phyloP scores from a whole-genome alignment of 2,329 filamentous ascomycete genomes.

The Penicillium sp. region DNA sequence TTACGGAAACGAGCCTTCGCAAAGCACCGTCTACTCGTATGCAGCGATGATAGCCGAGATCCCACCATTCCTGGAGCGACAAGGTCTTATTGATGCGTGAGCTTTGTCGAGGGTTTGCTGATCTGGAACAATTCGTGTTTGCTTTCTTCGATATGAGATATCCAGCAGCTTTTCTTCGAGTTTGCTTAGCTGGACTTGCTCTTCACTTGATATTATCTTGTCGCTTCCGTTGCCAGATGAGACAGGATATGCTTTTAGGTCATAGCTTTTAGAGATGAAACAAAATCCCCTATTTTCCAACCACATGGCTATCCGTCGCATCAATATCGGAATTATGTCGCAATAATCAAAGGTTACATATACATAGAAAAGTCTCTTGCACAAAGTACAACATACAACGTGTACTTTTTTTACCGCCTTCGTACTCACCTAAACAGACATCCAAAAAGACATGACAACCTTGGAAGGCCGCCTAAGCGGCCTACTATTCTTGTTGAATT shows the following conservation, averaged over 20 bases:
- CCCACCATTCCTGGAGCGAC: constrained; percentile 17
- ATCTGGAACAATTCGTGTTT: neutral
- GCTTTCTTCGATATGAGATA: neutral
- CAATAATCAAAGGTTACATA: neutral
- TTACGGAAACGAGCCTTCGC: constrained; percentile 24
- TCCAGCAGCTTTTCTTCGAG: neutral
- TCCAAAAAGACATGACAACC: too few species aligned
- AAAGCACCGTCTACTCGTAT: constrained; percentile 19
- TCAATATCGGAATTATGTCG: neutral
- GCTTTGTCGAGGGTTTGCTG: neutral
- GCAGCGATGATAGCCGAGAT: constrained; percentile 26
- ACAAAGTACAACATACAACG: too few species aligned
- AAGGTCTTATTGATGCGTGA: neutral
- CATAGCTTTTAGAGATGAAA: neutral
- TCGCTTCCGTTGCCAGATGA: neutral
- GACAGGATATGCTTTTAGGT: neutral
- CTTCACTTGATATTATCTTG: neutral
- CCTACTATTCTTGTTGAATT: too few species aligned
- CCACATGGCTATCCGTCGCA: neutral
- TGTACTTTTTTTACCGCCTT: too few species aligned
- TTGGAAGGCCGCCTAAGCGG: too few species aligned
- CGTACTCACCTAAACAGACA: too few species aligned
- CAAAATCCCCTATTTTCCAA: neutral
- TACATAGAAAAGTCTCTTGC: too few species aligned
- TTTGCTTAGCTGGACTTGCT: neutral